phyloP scores from a whole-genome alignment of 306 rosid genomes.

The Acacia acuminata region DNA sequence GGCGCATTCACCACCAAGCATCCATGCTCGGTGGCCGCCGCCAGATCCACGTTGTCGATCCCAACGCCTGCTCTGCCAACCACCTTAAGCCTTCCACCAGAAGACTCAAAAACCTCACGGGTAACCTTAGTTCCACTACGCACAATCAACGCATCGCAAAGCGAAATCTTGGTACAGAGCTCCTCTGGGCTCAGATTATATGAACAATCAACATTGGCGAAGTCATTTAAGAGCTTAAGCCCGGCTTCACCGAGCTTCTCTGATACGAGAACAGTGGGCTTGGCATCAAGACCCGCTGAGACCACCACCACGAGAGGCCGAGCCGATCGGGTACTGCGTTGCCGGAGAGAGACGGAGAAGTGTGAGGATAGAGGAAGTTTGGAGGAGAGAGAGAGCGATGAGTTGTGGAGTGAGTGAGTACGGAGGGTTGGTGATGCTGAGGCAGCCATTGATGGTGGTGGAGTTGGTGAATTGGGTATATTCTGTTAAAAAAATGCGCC shows the following conservation, averaged over 20 bases:
- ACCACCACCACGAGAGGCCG: conserved; percentile 53
- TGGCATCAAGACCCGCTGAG: conserved; percentile 69
- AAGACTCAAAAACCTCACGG: conserved; percentile 92
- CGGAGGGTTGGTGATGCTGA: conserved; percentile 60
- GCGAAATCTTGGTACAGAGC: conserved; percentile 99
- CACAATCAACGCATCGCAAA: conserved; percentile 92
- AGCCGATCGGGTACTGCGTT: conserved; percentile 24
- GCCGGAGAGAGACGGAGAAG: conserved; percentile 48
- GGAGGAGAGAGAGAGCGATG: conserved; percentile 70
- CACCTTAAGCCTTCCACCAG: conserved; percentile 90
- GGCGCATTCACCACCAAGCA: conserved; percentile 97
- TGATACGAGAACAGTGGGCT: conserved; percentile 92
- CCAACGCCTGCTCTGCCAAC: conserved; percentile 99
- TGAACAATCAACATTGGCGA: conserved; percentile 88
- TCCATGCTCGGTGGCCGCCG: conserved; percentile 96
- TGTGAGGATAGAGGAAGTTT: conserved; percentile 52
- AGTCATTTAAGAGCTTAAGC: conserved; percentile 66
- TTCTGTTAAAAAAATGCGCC: background rate
- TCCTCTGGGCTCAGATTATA: conserved; percentile 85
- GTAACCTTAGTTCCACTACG: conserved; percentile 93
- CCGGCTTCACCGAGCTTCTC: conserved; percentile 98
- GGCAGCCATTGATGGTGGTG: conserved; percentile 47
- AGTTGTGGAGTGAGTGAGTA: background rate
- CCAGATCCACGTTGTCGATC: conserved; percentile 97
- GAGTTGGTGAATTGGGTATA: background rate